phyloP scores from a whole-genome alignment of 106 monocot species.

The Apostasia shenzhenica region DNA sequence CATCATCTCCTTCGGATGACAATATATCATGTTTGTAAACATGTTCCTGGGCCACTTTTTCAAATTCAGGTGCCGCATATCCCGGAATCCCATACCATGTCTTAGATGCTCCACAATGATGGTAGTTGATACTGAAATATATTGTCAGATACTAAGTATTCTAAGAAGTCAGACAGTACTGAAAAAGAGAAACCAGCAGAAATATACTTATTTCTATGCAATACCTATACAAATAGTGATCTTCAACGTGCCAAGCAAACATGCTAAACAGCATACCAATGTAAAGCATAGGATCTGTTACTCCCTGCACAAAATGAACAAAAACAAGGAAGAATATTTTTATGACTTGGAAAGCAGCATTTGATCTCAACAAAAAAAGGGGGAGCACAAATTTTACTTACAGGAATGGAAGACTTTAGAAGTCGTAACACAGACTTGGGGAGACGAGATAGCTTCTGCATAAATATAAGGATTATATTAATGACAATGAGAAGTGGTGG shows the following conservation, averaged over 20 bases:
- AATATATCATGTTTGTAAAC: conserved; percentile 72
- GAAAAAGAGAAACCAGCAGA: not conserved
- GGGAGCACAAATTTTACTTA: conserved; percentile 19
- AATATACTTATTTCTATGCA: not conserved
- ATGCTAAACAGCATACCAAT: conserved; percentile 99
- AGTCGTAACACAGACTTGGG: conserved; percentile 63
- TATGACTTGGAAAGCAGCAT: too few species aligned
- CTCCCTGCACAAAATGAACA: conserved; percentile 53
- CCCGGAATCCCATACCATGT: conserved; percentile 99
- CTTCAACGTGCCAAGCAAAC: conserved; percentile 99
- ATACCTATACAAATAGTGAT: conserved; percentile 94
- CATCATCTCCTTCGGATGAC: conserved; percentile 50
- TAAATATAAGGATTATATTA: not conserved
- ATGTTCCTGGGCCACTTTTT: conserved; percentile 54
- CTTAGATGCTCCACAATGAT: conserved; percentile 95
- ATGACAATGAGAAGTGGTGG: too few species aligned
- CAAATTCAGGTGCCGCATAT: conserved; percentile 71
- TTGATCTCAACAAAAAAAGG: not conserved
- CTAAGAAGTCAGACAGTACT: not conserved
- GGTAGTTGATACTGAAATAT: conserved; percentile 84
- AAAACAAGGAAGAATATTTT: not conserved
- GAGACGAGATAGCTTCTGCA: conserved; percentile 64
- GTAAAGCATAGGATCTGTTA: conserved; percentile 98
- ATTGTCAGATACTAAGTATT: not conserved
- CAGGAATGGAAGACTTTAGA: conserved; percentile 64